Base-by-base conservation (phyloP, 306 rosid species). In the Prunus mume region DNA sequence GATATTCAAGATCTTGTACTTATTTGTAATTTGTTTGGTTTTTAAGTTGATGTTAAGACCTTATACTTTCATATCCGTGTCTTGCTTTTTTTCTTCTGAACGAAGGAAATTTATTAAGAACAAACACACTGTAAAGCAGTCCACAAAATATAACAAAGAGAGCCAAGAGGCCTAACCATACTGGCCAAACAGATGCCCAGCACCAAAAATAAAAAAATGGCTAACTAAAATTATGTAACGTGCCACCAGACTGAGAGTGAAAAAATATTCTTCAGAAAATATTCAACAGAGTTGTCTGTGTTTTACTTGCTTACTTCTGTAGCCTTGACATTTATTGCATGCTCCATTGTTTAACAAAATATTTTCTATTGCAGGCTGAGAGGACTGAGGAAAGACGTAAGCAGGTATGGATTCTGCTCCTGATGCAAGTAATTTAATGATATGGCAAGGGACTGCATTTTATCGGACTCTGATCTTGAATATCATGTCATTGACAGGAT, bases 371-470 rank as follows among this genome's bases (percentile, higher is more conserved):
- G 88, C 92, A 95, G 99, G 90, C 80, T 47, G 92, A 85, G 83
- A 87, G 84, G 83, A 79, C 77, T 24, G 90, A 83, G 85, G 88
- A 87, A 82, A 89, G 99, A 79, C 79, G 50, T 78, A 89, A 89
- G 83, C 96, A 92, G 99, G 99, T 95, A 91, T 32, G 69, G 22
- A 18, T 83, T 56, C 73, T 7, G 47, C 70, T 58, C 71, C 8
- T 78, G 19, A 27, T 72, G 22, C 74, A 75, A 55, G 32, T 68
- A 65, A 71, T 60, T 34, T 47, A 18, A 67, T 67, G 12, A 34
- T 74, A 46, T 13, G 10, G 18, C 32, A 49, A 58, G 55, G 20
- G 30, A 22, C 68, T 56, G 65, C 17, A 58, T 46, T 57, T 65
- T 46, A 14, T 14, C 25, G 17, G 68, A 65, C 57, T 47, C 18